Base-by-base conservation (phyloP, 2,329 filamentous ascomycete genomes). In the Scedosporium dehoogii region DNA sequence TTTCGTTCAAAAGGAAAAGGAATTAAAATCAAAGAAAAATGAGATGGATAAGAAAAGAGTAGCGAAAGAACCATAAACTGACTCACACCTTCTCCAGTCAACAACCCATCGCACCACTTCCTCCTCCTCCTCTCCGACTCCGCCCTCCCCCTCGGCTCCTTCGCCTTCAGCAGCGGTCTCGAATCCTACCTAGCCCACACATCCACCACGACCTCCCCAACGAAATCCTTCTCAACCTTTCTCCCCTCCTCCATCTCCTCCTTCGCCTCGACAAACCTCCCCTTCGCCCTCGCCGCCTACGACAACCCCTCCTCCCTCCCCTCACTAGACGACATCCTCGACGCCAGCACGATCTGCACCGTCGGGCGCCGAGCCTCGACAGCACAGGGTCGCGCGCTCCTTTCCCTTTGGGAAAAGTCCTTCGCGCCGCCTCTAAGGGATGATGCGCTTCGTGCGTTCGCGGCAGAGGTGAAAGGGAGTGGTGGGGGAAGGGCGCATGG, bases 121-220 rank as follows among this genome's bases (percentile, higher is more conserved):
- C 83, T 92, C 44, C 83, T 93, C 38, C 80, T 94, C 3, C 85
- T 93, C 58, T 85, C 90, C 58, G 90, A 94, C 77, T 92, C 90
- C 1, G 89, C 89, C 14, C 83, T 94, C 2, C 90, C 90, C 0
- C 80, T 94, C 0, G 90, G 90, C 63, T 91, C 90, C n/a, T 94
- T 94, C 75, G 90, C 90, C 69, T 94, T 93, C 77, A 90, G 86
- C 77, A 89, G 85, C 67, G 90, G 90, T 3, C 82, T 94, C 16
- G 90, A 94, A 75, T 93, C 90, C 48, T 93, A 88, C 73, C 84
- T 92, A 18, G 87, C 88, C 3, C 90, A 94, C 76, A 79, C 79
- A 67, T 65, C 72, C 18, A 89, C 91, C 73, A 71, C 83, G 53
- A 29, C 60, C 23, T 6, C 33, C 21, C 58, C 38, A 23, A 16